Evolutionary conservation across 169 alveolate species (phyloP).

Genomic region (Plasmodium vinckei): DNA sequence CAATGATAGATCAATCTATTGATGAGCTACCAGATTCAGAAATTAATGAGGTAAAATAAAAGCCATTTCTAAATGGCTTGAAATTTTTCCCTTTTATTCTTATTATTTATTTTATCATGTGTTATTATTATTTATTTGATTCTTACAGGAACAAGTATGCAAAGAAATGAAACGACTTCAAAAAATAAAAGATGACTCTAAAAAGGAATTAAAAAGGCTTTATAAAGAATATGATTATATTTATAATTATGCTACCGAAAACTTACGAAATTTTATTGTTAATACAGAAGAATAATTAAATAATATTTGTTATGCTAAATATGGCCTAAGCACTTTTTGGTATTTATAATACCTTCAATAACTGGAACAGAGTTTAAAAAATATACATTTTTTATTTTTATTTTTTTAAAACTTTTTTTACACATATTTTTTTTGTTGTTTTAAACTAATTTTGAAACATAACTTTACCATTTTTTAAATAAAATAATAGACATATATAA

Average conservation of each 20-base stretch:
- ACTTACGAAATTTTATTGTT: slow-evolving; percentile 14
- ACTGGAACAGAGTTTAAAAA: no score
- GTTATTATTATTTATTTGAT: neutral
- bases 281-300: neutral
- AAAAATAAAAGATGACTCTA: slow-evolving; percentile 45
- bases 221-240: slow-evolving; percentile 47
- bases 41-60: slow-evolving; percentile 26
- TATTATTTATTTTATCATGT: neutral
- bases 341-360: no score
- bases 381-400: no score
- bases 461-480: no score
- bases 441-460: no score
- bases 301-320: no score
- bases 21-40: slow-evolving; percentile 66
- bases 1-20: slow-evolving; percentile 38
- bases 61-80: no score
- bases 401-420: no score
- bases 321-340: no score
- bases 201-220: slow-evolving; percentile 41
- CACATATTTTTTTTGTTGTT: no score
- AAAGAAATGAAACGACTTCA: slow-evolving; percentile 48
- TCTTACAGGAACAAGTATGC: slow-evolving; percentile 45
- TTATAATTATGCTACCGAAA: slow-evolving; percentile 37
- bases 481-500: no score
- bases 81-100: no score